Evolutionary conservation across 768 basidiomycete species (phyloP), one percentile per base, ranked within the genome.

Genomic region (Hebeloma cylindrosporum): DNA sequence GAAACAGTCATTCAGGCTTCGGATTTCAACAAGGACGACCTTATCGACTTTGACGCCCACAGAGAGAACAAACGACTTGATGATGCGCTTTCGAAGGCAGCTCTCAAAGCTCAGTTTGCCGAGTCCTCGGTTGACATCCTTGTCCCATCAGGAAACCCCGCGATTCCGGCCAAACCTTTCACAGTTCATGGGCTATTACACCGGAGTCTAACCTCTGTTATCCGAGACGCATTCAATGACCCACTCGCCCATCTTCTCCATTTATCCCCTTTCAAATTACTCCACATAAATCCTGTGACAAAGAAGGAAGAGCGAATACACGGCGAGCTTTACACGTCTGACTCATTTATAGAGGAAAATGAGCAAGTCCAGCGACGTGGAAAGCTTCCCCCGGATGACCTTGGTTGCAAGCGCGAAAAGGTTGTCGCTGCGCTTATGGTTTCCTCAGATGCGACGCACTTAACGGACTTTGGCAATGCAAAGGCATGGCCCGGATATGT

Each of bases 401-500:
- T 43, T 0, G 32, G 41, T 8, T 52, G 47, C 36, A 40, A 27
- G 18, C 47, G 42, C n/a, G n/a, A n/a, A n/a, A n/a, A n/a, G n/a
- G n/a, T n/a, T n/a, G n/a, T n/a, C n/a, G n/a, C n/a, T n/a, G n/a
- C n/a, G n/a, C n/a, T n/a, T n/a, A n/a, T n/a, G n/a, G n/a, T n/a
- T 28, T 58, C 44, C 2, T 62, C 59, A 1, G 58, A 62, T 27
- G 38, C 46, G 3, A 61, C 56, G 2, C 60, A 62, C 32, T 45
- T 65, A 0, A 52, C 66, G 0, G 45, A 62, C 21, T 70, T 70
- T 46, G 65, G 68, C 1, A 63, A 33, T 9, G 63, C 63, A 0
- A 58, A 54, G 25, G 50, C 48, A 4, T 76, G 71, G 73, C 72
- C 71, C 0, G 48, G 71, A 0, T 75, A 74, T 38, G 22, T 69